Percentiles rank a stretch among this genome's conserved stretches.
Evolutionary conservation across 768 basidiomycete species (phyloP).

Genomic region (Auriscalpium microsporum): DNA sequence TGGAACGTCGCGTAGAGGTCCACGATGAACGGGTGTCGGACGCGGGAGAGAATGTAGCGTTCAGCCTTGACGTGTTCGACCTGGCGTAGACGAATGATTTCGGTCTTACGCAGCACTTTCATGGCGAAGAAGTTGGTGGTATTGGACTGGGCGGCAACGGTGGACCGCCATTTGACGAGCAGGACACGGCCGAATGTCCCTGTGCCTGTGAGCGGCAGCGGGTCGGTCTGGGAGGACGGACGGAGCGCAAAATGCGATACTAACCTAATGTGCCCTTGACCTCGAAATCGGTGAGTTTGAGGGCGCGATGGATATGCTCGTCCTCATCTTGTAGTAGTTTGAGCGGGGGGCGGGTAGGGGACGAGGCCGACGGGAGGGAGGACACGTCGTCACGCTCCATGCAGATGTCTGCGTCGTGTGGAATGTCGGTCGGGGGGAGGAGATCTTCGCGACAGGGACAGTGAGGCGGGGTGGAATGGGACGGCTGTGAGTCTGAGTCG

Average conservation of each 20-base stretch:
- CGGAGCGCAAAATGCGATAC: conserved; percentile 12
- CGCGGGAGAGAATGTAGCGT: conserved; percentile 83
- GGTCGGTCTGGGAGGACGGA: conserved; percentile 1
- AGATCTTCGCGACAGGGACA: background rate
- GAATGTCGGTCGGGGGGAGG: conserved; percentile 2
- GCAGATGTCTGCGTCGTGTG: conserved; percentile 8
- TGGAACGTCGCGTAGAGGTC: conserved; percentile 94
- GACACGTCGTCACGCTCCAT: conserved; percentile 7
- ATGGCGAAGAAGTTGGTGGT: conserved; percentile 68
- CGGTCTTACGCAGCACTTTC: conserved; percentile 82
- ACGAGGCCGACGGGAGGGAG: conserved; percentile 12
- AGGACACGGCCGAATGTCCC: conserved; percentile 95
- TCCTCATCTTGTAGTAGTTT: conserved; percentile 63
- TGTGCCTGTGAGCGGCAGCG: conserved; percentile 50
- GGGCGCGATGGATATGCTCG: conserved; percentile 48
- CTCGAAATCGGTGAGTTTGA: conserved; percentile 72
- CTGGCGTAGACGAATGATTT: conserved; percentile 84
- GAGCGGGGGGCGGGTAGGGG: conserved; percentile 31
- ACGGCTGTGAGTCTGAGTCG: conserved; percentile 2
- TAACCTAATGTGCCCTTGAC: conserved; percentile 70
- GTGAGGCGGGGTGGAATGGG: conserved; percentile 5
- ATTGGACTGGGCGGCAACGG: conserved; percentile 35
- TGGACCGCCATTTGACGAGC: conserved; percentile 65
- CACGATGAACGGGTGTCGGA: conserved; percentile 93
- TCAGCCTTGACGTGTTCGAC: conserved; percentile 98